Conservation (phyloP, 2,329 filamentous ascomycete species). For the Penicillium sclerotiorum region DNA sequence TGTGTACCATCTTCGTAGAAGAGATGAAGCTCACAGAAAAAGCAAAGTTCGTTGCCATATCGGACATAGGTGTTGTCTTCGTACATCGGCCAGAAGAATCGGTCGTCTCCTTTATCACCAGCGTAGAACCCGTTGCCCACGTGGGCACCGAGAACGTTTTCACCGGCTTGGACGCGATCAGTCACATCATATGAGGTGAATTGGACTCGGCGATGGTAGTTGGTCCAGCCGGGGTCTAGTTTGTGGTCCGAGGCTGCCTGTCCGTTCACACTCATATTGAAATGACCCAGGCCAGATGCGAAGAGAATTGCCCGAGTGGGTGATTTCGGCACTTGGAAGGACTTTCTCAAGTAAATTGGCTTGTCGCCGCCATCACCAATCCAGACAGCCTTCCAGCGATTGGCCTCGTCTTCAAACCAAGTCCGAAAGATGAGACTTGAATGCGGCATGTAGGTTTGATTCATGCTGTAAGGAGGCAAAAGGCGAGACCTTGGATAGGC, state of each 20-base stretch:
- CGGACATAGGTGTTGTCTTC: conserved; percentile 30
- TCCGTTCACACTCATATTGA: conserved; percentile 27
- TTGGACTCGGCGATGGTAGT: conserved; percentile 33
- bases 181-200: conserved; percentile 50
- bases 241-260: conserved; percentile 22
- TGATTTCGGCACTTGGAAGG: conserved; percentile 11
- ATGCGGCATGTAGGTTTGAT: conserved; percentile 32
- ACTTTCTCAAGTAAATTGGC: conserved; percentile 27
- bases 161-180: conserved; percentile 30
- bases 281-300: conserved; percentile 28
- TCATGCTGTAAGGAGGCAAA: conserved; percentile 29
- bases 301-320: conserved; percentile 22
- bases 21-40: conserved; percentile 28
- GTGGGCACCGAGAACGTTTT: conserved; percentile 42
- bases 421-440: conserved; percentile 27
- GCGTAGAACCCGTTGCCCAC: conserved; percentile 52
- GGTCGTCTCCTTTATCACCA: conserved; percentile 32
- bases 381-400: conserved; percentile 30
- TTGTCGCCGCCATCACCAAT: conserved; percentile 29
- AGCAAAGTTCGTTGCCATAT: conserved; percentile 30
- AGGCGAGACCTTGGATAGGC: conserved; percentile 24
- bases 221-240: conserved; percentile 29
- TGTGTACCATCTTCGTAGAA: conserved; percentile 21
- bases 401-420: conserved; percentile 27
- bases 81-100: conserved; percentile 32